Conservation (phyloP, 1,284 basidiomycete species). For the Microbotryum lychnidis-dioicae region DNA sequence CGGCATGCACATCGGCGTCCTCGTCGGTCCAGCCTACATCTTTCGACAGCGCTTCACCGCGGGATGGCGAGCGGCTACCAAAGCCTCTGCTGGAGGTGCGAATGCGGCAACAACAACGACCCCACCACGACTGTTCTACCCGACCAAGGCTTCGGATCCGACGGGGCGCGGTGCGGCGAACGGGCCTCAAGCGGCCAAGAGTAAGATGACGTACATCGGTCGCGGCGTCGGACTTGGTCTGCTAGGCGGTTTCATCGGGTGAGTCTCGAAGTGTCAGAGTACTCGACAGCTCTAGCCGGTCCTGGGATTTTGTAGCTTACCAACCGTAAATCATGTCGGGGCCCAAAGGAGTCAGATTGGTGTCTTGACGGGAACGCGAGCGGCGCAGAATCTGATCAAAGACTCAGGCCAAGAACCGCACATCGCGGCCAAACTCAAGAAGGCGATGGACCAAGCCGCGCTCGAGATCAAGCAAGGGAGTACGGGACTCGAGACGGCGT, state of each 20-base stretch:
- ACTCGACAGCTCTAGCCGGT: not conserved
- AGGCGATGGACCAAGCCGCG: not conserved
- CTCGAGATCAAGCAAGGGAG: not conserved
- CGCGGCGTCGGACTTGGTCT: constrained; percentile 1
- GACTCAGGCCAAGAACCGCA: not conserved
- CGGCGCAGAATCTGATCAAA: constrained; percentile 2
- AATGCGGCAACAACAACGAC: not conserved
- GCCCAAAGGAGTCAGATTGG: not conserved
- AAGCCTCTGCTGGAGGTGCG: not conserved
- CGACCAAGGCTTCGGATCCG: not conserved
- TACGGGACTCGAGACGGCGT: not conserved
- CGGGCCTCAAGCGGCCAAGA: not conserved
- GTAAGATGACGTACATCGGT: not conserved
- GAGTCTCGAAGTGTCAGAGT: not conserved
- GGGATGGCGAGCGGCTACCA: not conserved
- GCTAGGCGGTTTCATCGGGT: constrained; percentile 5
- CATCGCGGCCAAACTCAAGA: not conserved
- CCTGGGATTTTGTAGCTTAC: not conserved
- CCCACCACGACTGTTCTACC: not conserved
- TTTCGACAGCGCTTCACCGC: not conserved
- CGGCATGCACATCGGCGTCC: not conserved
- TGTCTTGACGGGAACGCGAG: not conserved
- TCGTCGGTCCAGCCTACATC: not conserved
- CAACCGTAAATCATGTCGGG: too few species aligned
- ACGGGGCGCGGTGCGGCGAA: not conserved